Percentiles rank a stretch among this genome's conserved stretches.
phyloP scores from a whole-genome alignment of 2,329 filamentous ascomycete species.

The Thelonectria blattea region DNA sequence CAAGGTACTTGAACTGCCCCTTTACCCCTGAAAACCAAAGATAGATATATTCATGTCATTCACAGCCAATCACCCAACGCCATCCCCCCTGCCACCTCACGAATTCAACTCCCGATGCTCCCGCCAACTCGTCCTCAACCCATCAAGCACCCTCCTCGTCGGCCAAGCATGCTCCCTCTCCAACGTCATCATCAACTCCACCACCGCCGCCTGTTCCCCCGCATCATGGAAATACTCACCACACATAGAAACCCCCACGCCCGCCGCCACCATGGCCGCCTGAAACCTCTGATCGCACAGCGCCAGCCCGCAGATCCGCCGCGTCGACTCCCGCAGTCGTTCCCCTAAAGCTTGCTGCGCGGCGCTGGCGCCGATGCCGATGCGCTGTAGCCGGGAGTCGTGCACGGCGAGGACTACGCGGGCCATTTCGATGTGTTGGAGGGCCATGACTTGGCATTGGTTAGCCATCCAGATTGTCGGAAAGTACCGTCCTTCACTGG shows the following conservation, averaged over 20 bases:
- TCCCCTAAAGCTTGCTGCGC: conserved; percentile 23
- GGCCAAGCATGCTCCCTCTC: conserved; percentile 27
- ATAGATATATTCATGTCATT: too few relatives aligned
- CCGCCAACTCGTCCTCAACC: conserved; percentile 5
- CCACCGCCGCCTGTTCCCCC: conserved; percentile 18
- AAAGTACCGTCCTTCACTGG: conserved; percentile 13
- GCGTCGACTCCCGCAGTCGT: conserved; percentile 10
- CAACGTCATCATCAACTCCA: conserved; percentile 14
- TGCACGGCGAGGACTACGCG: conserved; percentile 26
- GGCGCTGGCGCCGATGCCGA: conserved; percentile 23
- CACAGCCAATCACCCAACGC: too few relatives aligned
- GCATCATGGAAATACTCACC: conserved; percentile 26
- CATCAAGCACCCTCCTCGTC: conserved; percentile 2
- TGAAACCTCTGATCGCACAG: conserved; percentile 16
- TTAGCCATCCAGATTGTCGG: conserved; percentile 19
- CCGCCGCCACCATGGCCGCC: conserved; percentile 20
- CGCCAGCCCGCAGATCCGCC: conserved; percentile 19
- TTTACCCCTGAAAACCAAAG: too few relatives aligned
- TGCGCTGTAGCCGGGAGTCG: conserved; percentile 20
- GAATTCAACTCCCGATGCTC: neutral
- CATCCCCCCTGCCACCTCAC: neutral
- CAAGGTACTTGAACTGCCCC: too few relatives aligned
- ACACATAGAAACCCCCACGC: conserved; percentile 26
- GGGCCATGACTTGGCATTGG: conserved; percentile 24
- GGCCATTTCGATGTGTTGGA: conserved; percentile 23